phyloP scores from a whole-genome alignment of 75 land plant species.

The Cryptomeria japonica region DNA sequence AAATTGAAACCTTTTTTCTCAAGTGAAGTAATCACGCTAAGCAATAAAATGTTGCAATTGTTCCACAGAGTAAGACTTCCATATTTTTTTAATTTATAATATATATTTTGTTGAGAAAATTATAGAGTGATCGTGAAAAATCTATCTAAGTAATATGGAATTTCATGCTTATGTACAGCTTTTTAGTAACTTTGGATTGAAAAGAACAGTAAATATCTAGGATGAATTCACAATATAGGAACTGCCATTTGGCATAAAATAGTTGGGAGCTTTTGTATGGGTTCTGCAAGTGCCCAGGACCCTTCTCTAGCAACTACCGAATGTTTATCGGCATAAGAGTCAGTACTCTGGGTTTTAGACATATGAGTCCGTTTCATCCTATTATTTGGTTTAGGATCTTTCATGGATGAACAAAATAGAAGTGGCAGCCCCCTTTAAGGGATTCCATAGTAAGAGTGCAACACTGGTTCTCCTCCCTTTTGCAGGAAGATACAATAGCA shows the following conservation, averaged over 20 bases:
- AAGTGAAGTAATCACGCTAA: background rate
- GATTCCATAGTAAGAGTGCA: background rate
- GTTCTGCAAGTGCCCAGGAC: too few relatives aligned
- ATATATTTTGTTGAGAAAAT: background rate
- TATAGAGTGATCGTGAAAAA: background rate
- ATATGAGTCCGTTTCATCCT: background rate
- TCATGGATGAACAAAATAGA: background rate
- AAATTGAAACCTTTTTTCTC: background rate
- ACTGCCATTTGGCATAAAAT: background rate
- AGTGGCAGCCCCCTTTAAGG: background rate
- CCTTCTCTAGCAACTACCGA: background rate
- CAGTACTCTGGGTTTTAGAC: background rate
- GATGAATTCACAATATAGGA: background rate
- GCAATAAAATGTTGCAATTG: background rate
- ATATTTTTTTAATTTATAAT: too few relatives aligned
- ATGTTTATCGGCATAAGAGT: background rate
- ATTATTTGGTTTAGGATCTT: background rate
- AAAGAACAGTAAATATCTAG: background rate
- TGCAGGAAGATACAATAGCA: slow-evolving; percentile 80
- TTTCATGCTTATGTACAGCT: background rate
- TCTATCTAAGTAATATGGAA: too few relatives aligned
- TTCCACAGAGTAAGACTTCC: background rate
- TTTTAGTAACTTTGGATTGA: background rate
- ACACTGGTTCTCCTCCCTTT: background rate
- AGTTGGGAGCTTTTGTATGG: background rate